Percentiles rank a stretch among this genome's conserved stretches.
These are phyloP conservation scores for Epichloe brachyelytri DNA, from an alignment of 2,329 filamentous ascomycete species.

Conservation along the genomic window DNA sequence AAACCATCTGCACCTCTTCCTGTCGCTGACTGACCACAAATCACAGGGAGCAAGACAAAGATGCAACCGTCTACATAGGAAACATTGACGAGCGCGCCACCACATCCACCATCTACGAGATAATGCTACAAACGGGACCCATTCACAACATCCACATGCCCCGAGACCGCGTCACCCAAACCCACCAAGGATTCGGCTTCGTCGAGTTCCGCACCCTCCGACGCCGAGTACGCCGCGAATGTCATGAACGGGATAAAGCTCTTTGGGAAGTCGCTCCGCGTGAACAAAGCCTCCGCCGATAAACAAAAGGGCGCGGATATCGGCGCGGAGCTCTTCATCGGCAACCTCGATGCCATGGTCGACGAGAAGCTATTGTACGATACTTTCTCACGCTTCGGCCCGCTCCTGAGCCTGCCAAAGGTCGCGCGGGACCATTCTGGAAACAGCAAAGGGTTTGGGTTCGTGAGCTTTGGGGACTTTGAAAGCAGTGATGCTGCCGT, in stretches of 20 bases:
- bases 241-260: slow-evolving; percentile 94
- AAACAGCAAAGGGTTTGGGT: slow-evolving; percentile 88
- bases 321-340: slow-evolving; percentile 91
- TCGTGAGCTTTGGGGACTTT: slow-evolving; percentile 86
- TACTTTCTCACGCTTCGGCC: slow-evolving; percentile 83
- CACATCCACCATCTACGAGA: slow-evolving; percentile 84
- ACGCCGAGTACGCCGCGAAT: slow-evolving; percentile 91
- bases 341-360: slow-evolving; percentile 87
- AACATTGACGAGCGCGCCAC: slow-evolving; percentile 95
- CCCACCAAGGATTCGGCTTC: slow-evolving; percentile 96
- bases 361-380: slow-evolving; percentile 95
- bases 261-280: slow-evolving; percentile 86
- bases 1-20: neutral
- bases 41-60: slow-evolving; percentile 86
- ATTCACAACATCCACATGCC: slow-evolving; percentile 97
- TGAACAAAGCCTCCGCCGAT: slow-evolving; percentile 87
- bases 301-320: slow-evolving; percentile 91
- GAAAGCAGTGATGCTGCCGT: slow-evolving; percentile 88
- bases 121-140: slow-evolving; percentile 95
- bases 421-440: slow-evolving; percentile 82
- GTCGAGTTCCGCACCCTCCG: slow-evolving; percentile 90
- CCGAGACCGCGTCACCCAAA: slow-evolving; percentile 93
- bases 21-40: neutral
- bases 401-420: slow-evolving; percentile 73
- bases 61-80: slow-evolving; percentile 94